Evolutionary conservation across 495 filamentous ascomycete genomes (phyloP).

Genomic region (Aspergillus wentii): DNA sequence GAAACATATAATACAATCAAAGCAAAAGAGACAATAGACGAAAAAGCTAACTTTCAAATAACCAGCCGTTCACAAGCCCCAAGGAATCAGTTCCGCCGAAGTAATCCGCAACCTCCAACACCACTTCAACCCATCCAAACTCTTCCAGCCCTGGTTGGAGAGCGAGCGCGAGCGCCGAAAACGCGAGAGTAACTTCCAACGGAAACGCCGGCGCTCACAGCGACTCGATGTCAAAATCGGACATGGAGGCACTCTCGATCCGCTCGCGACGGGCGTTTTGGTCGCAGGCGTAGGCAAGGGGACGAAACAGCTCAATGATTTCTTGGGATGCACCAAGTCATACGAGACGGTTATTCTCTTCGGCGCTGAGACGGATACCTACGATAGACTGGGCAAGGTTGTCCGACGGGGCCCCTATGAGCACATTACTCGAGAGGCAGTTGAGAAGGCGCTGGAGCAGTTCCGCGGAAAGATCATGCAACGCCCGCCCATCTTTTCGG

Average conservation of each 20-base stretch:
- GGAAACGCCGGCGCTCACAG: constrained; percentile 47
- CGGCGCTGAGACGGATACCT: constrained; percentile 87
- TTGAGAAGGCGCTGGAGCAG: constrained; percentile 68
- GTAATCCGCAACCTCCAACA: constrained; percentile 78
- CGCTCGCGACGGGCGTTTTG: constrained; percentile 87
- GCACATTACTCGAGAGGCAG: constrained; percentile 70
- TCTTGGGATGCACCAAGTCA: constrained; percentile 82
- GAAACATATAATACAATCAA: background rate
- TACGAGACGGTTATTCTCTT: constrained; percentile 90
- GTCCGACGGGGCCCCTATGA: constrained; percentile 66
- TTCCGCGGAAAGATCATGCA: constrained; percentile 90
- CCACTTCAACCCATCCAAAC: constrained; percentile 72
- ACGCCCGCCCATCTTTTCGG: constrained; percentile 88
- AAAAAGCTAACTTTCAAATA: no score
- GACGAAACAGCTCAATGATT: constrained; percentile 73
- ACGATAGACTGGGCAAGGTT: constrained; percentile 80
- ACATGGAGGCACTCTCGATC: constrained; percentile 94
- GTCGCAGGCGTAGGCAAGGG: constrained; percentile 83
- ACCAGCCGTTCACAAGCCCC: constrained; percentile 87
- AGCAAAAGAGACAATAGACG: constrained; percentile 1
- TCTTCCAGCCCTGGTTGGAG: constrained; percentile 71
- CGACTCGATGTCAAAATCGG: constrained; percentile 82
- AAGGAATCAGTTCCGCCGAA: constrained; percentile 77
- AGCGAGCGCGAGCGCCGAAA: constrained; percentile 48
- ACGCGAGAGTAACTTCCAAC: constrained; percentile 50